phyloP scores from a whole-genome alignment of 345 rosid species.

The Hirschfeldia incana region DNA sequence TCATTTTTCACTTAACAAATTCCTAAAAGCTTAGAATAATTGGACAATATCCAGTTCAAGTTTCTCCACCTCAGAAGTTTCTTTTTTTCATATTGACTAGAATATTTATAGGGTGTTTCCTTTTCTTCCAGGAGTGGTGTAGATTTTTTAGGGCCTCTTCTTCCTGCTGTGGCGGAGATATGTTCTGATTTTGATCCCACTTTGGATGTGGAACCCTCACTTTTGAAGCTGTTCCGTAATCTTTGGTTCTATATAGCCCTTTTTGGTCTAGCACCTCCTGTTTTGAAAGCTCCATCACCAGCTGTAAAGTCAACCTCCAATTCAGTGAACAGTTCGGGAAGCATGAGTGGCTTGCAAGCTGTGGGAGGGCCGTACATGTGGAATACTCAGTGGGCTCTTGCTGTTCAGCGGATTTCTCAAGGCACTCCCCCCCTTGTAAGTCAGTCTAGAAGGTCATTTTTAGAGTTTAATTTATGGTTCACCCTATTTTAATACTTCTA shows the following conservation, averaged over 20 bases:
- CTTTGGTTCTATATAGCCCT: constrained; percentile 94
- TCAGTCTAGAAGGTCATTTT: constrained; percentile 27
- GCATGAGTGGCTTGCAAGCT: constrained; percentile 70
- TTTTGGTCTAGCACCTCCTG: constrained; percentile 90
- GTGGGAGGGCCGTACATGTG: constrained; percentile 94
- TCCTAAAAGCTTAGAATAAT: constrained; percentile 13
- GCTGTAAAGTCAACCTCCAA: constrained; percentile 59
- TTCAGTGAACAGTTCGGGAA: constrained; percentile 63
- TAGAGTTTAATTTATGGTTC: background rate
- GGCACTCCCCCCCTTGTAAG: constrained; percentile 98
- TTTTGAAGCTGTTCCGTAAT: constrained; percentile 84
- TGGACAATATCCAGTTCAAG: background rate
- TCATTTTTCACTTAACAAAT: background rate
- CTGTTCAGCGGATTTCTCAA: constrained; percentile 82
- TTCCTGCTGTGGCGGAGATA: constrained; percentile 92
- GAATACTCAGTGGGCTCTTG: constrained; percentile 72
- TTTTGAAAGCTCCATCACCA: constrained; percentile 50
- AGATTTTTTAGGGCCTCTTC: constrained; percentile 82
- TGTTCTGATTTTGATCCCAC: constrained; percentile 87
- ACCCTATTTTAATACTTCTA: background rate
- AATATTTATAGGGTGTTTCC: background rate
- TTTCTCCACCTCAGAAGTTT: constrained; percentile 4
- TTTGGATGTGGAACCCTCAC: constrained; percentile 71
- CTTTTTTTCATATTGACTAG: constrained; percentile 22
- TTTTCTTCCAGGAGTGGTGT: constrained; percentile 81